phyloP scores from a whole-genome alignment of 768 basidiomycete genomes.

The Lactifluus volemus region DNA sequence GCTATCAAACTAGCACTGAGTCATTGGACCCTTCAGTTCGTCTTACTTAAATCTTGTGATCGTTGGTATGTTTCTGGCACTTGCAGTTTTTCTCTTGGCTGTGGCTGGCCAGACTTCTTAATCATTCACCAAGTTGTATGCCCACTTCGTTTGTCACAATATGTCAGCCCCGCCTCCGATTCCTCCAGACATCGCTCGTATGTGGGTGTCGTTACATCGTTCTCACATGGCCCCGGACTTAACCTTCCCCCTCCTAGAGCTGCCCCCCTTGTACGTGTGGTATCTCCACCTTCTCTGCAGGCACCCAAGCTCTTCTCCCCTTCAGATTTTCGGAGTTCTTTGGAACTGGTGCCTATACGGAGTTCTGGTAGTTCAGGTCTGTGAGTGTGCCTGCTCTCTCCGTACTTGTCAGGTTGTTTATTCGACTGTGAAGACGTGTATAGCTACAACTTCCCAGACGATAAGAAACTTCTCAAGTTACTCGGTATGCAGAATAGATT shows the following conservation, averaged over 20 bases:
- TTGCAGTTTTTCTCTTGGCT: too few species aligned
- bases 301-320: background rate
- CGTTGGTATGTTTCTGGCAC: too few species aligned
- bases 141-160: background rate
- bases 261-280: background rate
- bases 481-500: background rate
- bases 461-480: background rate
- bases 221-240: background rate
- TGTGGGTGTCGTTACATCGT: background rate
- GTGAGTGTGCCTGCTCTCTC: background rate
- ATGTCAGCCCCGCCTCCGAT: background rate
- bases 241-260: background rate
- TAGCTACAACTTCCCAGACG: conserved; percentile 3
- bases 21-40: too few species aligned
- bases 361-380: background rate
- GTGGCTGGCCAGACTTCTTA: too few species aligned
- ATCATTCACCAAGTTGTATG: too few species aligned
- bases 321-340: conserved; percentile 3
- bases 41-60: too few species aligned
- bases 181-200: background rate
- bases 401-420: background rate
- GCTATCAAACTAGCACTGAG: too few species aligned
- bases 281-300: background rate
- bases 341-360: conserved; percentile 14
- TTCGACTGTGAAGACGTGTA: background rate